Percentiles rank a stretch among this genome's conserved stretches.
phyloP scores from a whole-genome alignment of 768 basidiomycete species.

The Serendipita sp. region DNA sequence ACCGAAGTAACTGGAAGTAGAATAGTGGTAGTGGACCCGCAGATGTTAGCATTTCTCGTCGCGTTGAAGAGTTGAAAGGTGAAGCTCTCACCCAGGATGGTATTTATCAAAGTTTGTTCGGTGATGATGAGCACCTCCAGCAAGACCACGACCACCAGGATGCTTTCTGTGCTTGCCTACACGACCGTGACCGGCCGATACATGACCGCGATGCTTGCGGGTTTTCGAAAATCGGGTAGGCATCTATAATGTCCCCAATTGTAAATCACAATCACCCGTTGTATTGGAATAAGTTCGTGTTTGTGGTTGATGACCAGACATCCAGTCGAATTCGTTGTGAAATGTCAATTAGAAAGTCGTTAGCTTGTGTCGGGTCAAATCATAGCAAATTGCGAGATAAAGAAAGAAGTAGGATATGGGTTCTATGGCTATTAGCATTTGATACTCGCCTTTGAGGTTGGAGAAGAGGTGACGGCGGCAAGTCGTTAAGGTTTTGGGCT shows the following conservation, averaged over 20 bases:
- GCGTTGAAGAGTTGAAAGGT: background rate
- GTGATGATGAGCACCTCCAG: slow-evolving; percentile 99
- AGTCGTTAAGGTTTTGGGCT: background rate
- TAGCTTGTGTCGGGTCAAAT: background rate
- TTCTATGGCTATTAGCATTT: background rate
- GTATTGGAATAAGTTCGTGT: slow-evolving; percentile 13
- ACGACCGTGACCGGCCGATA: slow-evolving; percentile 99
- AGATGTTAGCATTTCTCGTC: background rate
- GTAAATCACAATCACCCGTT: slow-evolving; percentile 13
- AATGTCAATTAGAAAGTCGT: background rate
- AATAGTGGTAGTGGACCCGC: too few species aligned
- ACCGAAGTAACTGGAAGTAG: slow-evolving; percentile 71
- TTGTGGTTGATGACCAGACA: slow-evolving; percentile 15
- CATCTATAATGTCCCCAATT: slow-evolving; percentile 38
- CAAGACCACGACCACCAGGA: slow-evolving; percentile 99
- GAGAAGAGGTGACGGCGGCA: background rate
- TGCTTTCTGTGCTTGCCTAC: slow-evolving; percentile 99
- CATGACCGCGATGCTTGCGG: slow-evolving; percentile 98
- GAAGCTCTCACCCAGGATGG: slow-evolving; percentile 53
- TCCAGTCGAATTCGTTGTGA: slow-evolving; percentile 10
- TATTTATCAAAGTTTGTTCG: slow-evolving; percentile 96
- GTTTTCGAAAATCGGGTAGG: slow-evolving; percentile 94
- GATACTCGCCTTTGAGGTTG: slow-evolving; percentile 1
- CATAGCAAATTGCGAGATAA: background rate
- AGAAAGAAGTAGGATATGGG: background rate